Evolutionary conservation across 2,329 filamentous ascomycete species (phyloP).

Genomic region (Fusarium drepaniforme): DNA sequence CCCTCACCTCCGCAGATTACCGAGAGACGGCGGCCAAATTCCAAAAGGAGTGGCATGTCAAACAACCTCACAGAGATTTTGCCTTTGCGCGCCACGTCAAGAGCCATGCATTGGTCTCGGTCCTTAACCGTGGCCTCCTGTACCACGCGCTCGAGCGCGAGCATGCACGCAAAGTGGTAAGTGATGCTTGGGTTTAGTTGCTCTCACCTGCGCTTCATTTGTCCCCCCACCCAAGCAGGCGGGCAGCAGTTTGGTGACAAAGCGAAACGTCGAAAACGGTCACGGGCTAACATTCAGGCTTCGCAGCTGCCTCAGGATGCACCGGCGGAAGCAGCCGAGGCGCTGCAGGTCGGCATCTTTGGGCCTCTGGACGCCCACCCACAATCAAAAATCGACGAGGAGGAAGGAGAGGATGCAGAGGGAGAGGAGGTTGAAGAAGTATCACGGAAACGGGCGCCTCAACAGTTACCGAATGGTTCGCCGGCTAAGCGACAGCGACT

Average conservation of each 20-base stretch:
- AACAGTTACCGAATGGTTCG: conserved; percentile 65
- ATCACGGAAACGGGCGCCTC: conserved; percentile 64
- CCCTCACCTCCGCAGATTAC: conserved; percentile 64
- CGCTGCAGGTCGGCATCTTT: conserved; percentile 66
- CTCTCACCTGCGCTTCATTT: conserved; percentile 16
- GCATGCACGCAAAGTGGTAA: conserved; percentile 64
- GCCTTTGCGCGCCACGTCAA: conserved; percentile 75
- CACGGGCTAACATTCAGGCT: conserved; percentile 39
- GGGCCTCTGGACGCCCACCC: conserved; percentile 64
- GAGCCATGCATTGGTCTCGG: conserved; percentile 71
- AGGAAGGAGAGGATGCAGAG: conserved; percentile 49
- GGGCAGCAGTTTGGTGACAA: conserved; percentile 30
- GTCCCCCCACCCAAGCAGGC: conserved; percentile 20
- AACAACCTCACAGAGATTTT: conserved; percentile 72
- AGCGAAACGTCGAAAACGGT: conserved; percentile 36
- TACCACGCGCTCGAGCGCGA: conserved; percentile 72
- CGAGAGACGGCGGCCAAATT: conserved; percentile 76
- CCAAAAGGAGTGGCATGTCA: conserved; percentile 76
- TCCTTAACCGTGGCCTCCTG: conserved; percentile 73
- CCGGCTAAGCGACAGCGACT: conserved; percentile 70
- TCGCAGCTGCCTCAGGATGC: conserved; percentile 64
- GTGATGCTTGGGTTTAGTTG: conserved; percentile 24
- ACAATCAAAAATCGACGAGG: conserved; percentile 55
- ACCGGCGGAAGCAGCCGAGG: conserved; percentile 60
- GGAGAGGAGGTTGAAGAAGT: conserved; percentile 55